Base-by-base conservation (phyloP, 805 yeast species). In the Lipomyces sp. region DNA sequence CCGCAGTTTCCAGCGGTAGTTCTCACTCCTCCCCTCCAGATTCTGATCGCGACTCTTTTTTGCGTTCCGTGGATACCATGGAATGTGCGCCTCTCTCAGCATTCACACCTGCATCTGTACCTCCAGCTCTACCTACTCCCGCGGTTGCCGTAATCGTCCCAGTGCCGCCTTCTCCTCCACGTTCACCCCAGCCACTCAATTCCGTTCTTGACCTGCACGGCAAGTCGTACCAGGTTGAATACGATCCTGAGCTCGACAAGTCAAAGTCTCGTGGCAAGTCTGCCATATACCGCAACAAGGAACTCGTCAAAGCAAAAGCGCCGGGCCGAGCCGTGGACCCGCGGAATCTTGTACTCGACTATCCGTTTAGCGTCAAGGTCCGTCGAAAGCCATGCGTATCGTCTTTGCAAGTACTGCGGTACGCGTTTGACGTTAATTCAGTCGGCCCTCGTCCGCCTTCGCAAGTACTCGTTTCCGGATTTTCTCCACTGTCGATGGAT, bases 361-460 rank as follows among this genome's bases (percentile, higher is more conserved):
- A 51, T 54, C 64, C 62, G 51, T 54, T 22, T 21, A 49, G 33
- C 43, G 44, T 36, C 33, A 50, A 50, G 37, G 45, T 32, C 33
- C 46, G 43, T 45, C 62, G 63, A 45, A 67, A 53, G 48, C 51
- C 43, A 42, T 55, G 51, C 22, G 61, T 45, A 8, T 48, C 51
- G 21, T 31, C 45, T 33, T 53, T 65, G 7, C 59, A 61, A 2
- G 54, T 60, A 8, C 64, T 70, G 3, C 71, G 70, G 51, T 75
- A 74, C 57, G 59, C 65, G 4, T 86, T 75, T 64, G 95, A 88
- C 65, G 75, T 81, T 51, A 74, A 83, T 61, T 86, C 95, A 0
- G 63, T 86, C 11, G 95, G 93, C 0, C 82, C 84, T 0, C 79
- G 82, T 16, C 96, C 95, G 0, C 74, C 81, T 2, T 70, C 78